Percentiles rank a stretch among this genome's conserved stretches.
phyloP scores from a whole-genome alignment of 768 basidiomycete genomes.

The Collybiopsis confluens region DNA sequence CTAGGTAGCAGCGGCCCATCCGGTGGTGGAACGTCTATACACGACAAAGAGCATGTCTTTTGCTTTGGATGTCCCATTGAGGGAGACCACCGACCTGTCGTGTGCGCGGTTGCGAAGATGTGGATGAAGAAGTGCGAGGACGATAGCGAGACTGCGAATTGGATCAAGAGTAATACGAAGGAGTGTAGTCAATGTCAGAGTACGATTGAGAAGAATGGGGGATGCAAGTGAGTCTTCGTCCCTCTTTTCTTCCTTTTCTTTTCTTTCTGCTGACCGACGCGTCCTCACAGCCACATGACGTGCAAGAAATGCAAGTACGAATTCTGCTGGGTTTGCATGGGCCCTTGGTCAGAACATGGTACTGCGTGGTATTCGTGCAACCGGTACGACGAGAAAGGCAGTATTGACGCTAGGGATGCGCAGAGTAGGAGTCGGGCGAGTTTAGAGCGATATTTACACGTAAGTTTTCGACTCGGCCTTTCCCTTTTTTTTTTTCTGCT shows the following conservation, averaged over 20 bases:
- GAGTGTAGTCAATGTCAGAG: slow-evolving; percentile 95
- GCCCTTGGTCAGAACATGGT: slow-evolving; percentile 96
- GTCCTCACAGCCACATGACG: slow-evolving; percentile 84
- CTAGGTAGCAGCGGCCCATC: not conserved
- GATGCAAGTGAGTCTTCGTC: slow-evolving; percentile 84
- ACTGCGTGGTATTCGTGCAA: slow-evolving; percentile 99
- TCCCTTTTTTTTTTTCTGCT: not conserved
- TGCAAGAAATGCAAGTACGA: slow-evolving; percentile 99
- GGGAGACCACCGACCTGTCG: slow-evolving; percentile 86
- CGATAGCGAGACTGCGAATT: slow-evolving; percentile 97
- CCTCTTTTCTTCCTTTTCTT: slow-evolving; percentile 2
- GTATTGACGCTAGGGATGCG: slow-evolving; percentile 84
- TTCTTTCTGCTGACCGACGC: slow-evolving; percentile 1
- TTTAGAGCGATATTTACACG: slow-evolving; percentile 93
- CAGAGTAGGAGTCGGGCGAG: slow-evolving; percentile 88
- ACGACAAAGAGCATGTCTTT: slow-evolving; percentile 66
- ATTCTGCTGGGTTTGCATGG: slow-evolving; percentile 99
- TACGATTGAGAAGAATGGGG: slow-evolving; percentile 99
- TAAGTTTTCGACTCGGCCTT: slow-evolving; percentile 33
- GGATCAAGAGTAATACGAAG: slow-evolving; percentile 99
- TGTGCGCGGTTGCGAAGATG: slow-evolving; percentile 83
- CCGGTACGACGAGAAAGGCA: slow-evolving; percentile 89
- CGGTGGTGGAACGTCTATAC: not conserved
- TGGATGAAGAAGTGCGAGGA: slow-evolving; percentile 98
- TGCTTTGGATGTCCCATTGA: slow-evolving; percentile 94